These are phyloP conservation scores for Jatropha multifida DNA, from an alignment of 441 rosid genomes.

Conservation along the genomic window DNA sequence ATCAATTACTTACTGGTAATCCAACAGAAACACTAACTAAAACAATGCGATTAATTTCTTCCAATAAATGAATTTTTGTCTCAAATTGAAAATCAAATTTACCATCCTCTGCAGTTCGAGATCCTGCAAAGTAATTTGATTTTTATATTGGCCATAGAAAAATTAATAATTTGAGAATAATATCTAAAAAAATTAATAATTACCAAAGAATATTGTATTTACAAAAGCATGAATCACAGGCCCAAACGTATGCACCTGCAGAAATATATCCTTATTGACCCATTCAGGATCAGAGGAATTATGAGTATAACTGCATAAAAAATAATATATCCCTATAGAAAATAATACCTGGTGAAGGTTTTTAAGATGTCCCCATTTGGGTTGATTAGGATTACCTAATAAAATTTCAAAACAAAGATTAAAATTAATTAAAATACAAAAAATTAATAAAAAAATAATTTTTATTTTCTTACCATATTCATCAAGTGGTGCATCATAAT, in stretches of 20 bases:
- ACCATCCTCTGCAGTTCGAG: conserved; percentile 8
- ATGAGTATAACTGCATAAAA: neutral
- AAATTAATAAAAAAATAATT: neutral
- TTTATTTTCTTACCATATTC: conserved; percentile 50
- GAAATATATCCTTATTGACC: conserved; percentile 24
- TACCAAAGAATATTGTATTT: conserved; percentile 57
- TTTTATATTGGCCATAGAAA: neutral
- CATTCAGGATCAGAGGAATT: conserved; percentile 29
- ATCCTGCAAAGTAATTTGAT: conserved; percentile 3
- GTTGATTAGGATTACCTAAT: conserved; percentile 60
- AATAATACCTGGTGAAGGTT: conserved; percentile 50
- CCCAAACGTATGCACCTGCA: conserved; percentile 45
- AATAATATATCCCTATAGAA: conserved; percentile 38
- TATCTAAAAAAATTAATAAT: neutral
- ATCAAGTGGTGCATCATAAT: conserved; percentile 73
- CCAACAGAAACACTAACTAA: conserved; percentile 60
- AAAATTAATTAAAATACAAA: neutral
- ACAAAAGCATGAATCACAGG: conserved; percentile 56
- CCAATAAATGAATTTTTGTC: conserved; percentile 33
- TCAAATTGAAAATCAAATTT: conserved; percentile 35
- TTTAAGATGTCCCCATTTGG: conserved; percentile 71
- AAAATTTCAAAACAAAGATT: too few relatives aligned
- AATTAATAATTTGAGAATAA: neutral
- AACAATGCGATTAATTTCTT: conserved; percentile 45
- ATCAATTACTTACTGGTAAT: conserved; percentile 33